phyloP scores from a whole-genome alignment of 805 yeast genomes.

The Candida xyloterini region DNA sequence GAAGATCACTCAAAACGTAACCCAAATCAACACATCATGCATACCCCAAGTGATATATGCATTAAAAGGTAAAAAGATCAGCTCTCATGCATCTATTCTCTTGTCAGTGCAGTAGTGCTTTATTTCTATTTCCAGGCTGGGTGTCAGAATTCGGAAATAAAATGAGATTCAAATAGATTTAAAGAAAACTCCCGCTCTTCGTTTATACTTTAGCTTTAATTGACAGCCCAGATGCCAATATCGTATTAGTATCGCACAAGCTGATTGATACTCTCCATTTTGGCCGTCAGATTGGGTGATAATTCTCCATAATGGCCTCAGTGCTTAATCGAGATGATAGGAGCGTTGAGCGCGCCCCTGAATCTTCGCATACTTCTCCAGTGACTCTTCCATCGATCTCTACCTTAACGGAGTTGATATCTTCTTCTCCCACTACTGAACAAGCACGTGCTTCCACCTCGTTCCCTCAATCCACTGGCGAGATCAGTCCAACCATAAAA shows the following conservation, averaged over 20 bases:
- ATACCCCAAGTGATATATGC: too few relatives aligned
- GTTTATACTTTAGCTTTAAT: not conserved
- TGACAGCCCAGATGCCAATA: not conserved
- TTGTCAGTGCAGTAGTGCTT: constrained; percentile 6
- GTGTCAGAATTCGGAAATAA: constrained; percentile 12
- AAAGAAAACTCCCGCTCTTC: constrained; percentile 1
- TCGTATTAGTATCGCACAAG: not conserved
- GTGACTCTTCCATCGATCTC: constrained; percentile 23
- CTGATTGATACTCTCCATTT: not conserved
- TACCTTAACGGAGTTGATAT: constrained; percentile 15
- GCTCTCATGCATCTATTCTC: constrained; percentile 2
- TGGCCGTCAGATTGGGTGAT: constrained; percentile 3
- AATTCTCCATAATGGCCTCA: constrained; percentile 12
- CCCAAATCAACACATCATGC: not conserved
- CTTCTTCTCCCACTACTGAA: not conserved
- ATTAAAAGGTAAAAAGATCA: not conserved
- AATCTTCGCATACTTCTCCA: constrained; percentile 2
- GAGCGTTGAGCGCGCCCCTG: constrained; percentile 7
- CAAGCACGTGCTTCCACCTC: not conserved
- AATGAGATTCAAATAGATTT: constrained; percentile 12
- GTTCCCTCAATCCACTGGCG: not conserved
- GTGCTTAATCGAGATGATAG: constrained; percentile 10
- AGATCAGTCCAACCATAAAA: not conserved
- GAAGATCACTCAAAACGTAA: not conserved
- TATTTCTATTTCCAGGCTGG: constrained; percentile 3